Conservation (phyloP, 306 rosid species). For the Carpinus fangiana region DNA sequence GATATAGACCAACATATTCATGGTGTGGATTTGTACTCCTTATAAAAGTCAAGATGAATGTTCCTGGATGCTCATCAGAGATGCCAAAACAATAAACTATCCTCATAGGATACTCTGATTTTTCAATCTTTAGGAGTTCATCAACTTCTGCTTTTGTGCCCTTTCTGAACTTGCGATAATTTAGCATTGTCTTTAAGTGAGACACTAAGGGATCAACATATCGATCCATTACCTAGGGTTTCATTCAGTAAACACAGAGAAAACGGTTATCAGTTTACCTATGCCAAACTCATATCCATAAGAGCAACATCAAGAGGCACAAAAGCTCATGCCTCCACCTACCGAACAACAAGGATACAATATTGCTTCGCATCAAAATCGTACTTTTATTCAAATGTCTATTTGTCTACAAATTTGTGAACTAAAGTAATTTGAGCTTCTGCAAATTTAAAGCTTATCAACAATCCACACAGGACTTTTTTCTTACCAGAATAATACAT, state of each 20-base stretch:
- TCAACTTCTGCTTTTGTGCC: slow-evolving; percentile 93
- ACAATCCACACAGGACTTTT: not conserved
- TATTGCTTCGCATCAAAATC: not conserved
- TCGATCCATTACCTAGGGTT: slow-evolving; percentile 89
- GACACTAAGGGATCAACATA: slow-evolving; percentile 95
- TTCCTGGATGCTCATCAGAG: slow-evolving; percentile 96
- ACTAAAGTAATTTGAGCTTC: not conserved
- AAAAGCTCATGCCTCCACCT: not conserved
- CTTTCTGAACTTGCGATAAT: slow-evolving; percentile 80
- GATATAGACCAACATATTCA: slow-evolving; percentile 95
- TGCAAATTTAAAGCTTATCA: not conserved
- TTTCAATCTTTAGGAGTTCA: slow-evolving; percentile 79
- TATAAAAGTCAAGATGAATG: slow-evolving; percentile 81
- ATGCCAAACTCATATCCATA: not conserved
- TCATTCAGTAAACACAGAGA: not conserved
- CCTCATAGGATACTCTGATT: slow-evolving; percentile 76
- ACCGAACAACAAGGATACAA: slow-evolving; percentile 1
- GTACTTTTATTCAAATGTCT: not conserved
- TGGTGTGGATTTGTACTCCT: slow-evolving; percentile 97
- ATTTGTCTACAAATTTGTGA: not conserved
- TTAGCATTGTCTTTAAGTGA: slow-evolving; percentile 80
- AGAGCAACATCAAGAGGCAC: not conserved
- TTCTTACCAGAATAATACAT: not conserved
- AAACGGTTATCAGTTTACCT: not conserved
- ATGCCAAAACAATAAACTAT: slow-evolving; percentile 92